Evolutionary conservation across 2,329 filamentous ascomycete genomes (phyloP).

Genomic region (Hymenoscyphus fructigenus): DNA sequence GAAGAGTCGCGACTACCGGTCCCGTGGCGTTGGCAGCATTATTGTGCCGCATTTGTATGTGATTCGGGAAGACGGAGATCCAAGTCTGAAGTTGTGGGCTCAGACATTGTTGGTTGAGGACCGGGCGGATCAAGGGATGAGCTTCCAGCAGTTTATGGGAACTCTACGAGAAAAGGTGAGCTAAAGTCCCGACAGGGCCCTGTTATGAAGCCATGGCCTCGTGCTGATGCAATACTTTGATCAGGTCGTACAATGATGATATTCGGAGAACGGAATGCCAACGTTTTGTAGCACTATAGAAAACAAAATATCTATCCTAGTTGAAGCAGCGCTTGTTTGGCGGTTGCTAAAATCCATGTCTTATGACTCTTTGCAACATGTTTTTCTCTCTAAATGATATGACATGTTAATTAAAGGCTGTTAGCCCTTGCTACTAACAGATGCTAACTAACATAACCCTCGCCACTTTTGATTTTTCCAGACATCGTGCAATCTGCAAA

Average conservation of each 20-base stretch:
- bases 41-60: conserved; percentile 90
- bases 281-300: conserved; percentile 30
- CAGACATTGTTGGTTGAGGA: conserved; percentile 96
- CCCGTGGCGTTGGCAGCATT: conserved; percentile 88
- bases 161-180: conserved; percentile 90
- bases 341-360: neutral
- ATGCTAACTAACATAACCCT: too few relatives aligned
- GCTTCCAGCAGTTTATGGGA: conserved; percentile 90
- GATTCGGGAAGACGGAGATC: conserved; percentile 93
- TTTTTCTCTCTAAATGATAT: neutral
- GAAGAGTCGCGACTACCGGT: conserved; percentile 86
- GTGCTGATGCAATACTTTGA: conserved; percentile 28
- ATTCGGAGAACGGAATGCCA: conserved; percentile 12
- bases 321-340: neutral
- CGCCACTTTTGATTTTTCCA: too few relatives aligned
- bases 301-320: conserved; percentile 13
- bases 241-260: conserved; percentile 34
- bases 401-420: neutral
- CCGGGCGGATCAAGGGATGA: conserved; percentile 88
- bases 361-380: neutral
- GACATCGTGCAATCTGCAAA: too few relatives aligned
- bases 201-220: conserved; percentile 22
- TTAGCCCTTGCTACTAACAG: too few relatives aligned
- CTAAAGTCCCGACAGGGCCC: conserved; percentile 20
- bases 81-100: conserved; percentile 92